A percentile compares a stretch with the other conserved stretches of the same genome.
Conservation (phyloP, 176 grass and related monocot genomes). For the Tillandsia leiboldiana region DNA sequence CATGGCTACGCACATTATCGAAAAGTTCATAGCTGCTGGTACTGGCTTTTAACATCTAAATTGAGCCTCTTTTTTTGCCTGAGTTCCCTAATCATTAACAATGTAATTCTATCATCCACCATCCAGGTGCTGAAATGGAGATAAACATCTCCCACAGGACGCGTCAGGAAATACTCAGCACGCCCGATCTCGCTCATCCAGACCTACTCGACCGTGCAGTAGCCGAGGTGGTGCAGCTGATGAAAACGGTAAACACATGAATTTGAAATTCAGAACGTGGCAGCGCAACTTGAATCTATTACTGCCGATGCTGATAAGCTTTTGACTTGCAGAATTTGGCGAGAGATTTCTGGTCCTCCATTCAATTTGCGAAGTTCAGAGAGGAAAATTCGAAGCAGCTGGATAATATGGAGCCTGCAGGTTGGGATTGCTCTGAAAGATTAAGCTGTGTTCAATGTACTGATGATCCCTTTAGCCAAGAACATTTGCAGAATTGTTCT, state of each 20-base stretch:
- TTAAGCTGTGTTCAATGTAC: background rate
- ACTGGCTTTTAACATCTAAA: background rate
- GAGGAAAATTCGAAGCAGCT: background rate
- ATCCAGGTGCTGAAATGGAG: background rate
- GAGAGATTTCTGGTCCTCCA: constrained; percentile 3
- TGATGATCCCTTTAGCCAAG: constrained; percentile 5
- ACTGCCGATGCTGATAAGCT: too few species aligned
- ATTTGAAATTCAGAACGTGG: background rate
- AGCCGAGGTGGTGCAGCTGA: background rate
- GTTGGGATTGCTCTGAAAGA: constrained; percentile 3
- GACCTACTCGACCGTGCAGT: background rate
- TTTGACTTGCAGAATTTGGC: background rate
- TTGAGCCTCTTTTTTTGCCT: background rate
- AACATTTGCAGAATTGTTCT: background rate
- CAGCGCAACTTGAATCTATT: too few species aligned
- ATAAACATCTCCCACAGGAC: constrained; percentile 1
- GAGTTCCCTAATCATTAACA: background rate
- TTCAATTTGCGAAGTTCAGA: constrained; percentile 1
- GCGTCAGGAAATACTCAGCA: constrained; percentile 1
- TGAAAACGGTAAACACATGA: background rate
- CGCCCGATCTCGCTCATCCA: background rate
- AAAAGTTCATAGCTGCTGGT: background rate
- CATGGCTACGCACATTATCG: constrained; percentile 6
- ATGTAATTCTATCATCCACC: background rate
- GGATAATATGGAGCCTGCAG: background rate